These are phyloP conservation scores for Intubia oerlemansii DNA, from an alignment of 2,329 filamentous ascomycete genomes.

Conservation along the genomic window DNA sequence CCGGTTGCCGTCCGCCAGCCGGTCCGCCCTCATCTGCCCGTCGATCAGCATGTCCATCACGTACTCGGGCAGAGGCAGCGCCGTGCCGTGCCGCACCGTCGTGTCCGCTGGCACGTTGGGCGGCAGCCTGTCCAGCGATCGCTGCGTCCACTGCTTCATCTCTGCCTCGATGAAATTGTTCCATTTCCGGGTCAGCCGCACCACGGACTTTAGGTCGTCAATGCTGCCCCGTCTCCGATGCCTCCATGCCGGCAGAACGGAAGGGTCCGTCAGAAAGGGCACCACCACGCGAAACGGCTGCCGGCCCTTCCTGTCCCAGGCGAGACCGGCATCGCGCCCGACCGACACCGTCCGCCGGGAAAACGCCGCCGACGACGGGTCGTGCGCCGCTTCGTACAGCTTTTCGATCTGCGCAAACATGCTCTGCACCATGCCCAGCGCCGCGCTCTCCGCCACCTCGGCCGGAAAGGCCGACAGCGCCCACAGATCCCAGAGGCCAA, in stretches of 20 bases:
- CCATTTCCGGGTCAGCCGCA: conserved; percentile 27
- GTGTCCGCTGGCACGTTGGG: neutral
- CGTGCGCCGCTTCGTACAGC: conserved; percentile 22
- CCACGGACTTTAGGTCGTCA: conserved; percentile 32
- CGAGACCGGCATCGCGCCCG: neutral
- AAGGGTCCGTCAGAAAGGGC: conserved; percentile 29
- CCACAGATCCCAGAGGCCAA: conserved; percentile 35
- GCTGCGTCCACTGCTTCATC: conserved; percentile 20
- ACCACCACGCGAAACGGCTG: conserved; percentile 26
- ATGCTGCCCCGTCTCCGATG: neutral
- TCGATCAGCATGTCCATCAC: conserved; percentile 19
- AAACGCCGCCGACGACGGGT: conserved; percentile 21
- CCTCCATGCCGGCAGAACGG: conserved; percentile 30
- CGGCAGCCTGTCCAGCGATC: neutral
- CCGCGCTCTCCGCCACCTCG: conserved; percentile 14
- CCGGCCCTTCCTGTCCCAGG: conserved; percentile 6
- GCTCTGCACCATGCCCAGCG: conserved; percentile 17
- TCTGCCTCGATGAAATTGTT: conserved; percentile 20
- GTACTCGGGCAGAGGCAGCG: conserved; percentile 17
- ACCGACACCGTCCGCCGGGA: conserved; percentile 17
- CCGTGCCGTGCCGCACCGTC: conserved; percentile 4
- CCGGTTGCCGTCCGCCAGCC: conserved; percentile 21
- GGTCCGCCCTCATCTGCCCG: conserved; percentile 7
- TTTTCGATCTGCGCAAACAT: conserved; percentile 24
- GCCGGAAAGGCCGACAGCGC: conserved; percentile 25